phyloP scores from a whole-genome alignment of 139 green algal genomes.

The Marvania coccoides region DNA sequence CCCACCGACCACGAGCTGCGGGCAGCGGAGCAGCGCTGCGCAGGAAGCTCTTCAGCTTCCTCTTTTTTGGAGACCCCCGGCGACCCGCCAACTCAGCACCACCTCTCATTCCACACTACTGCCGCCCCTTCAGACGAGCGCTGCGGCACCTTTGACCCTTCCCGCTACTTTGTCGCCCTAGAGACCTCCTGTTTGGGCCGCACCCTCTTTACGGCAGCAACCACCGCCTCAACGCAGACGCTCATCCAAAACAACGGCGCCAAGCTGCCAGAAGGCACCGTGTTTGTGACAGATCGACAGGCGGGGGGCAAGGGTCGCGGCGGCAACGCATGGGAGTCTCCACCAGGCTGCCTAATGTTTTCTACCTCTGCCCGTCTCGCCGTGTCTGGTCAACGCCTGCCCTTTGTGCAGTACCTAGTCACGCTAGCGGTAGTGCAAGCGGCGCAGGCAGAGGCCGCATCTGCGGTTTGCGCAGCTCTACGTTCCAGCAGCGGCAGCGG shows the following conservation, averaged over 20 bases:
- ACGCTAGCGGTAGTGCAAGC: slow-evolving; percentile 81
- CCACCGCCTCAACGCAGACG: slow-evolving; percentile 51
- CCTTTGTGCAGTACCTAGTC: slow-evolving; percentile 92
- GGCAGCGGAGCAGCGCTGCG: too few relatives aligned
- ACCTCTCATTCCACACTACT: too few relatives aligned
- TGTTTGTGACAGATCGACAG: slow-evolving; percentile 68
- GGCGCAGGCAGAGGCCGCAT: slow-evolving; percentile 35
- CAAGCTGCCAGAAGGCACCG: slow-evolving; percentile 43
- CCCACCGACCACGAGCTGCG: too few relatives aligned
- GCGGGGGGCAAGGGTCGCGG: slow-evolving; percentile 67
- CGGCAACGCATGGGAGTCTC: slow-evolving; percentile 82
- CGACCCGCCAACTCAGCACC: too few relatives aligned
- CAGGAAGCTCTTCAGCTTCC: too few relatives aligned
- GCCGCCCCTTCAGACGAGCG: too few relatives aligned
- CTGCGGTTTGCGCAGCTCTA: background rate
- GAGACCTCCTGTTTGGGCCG: slow-evolving; percentile 25
- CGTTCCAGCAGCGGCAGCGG: background rate
- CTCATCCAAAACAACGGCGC: slow-evolving; percentile 47
- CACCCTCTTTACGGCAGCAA: slow-evolving; percentile 30
- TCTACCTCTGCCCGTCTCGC: slow-evolving; percentile 38
- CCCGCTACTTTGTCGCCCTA: slow-evolving; percentile 15
- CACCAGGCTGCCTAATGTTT: slow-evolving; percentile 92
- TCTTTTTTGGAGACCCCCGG: too few relatives aligned
- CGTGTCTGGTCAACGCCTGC: slow-evolving; percentile 49
- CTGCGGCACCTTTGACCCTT: slow-evolving; percentile 20